Conservation (phyloP, 306 rosid genomes). For the Abrus pulchellus region DNA sequence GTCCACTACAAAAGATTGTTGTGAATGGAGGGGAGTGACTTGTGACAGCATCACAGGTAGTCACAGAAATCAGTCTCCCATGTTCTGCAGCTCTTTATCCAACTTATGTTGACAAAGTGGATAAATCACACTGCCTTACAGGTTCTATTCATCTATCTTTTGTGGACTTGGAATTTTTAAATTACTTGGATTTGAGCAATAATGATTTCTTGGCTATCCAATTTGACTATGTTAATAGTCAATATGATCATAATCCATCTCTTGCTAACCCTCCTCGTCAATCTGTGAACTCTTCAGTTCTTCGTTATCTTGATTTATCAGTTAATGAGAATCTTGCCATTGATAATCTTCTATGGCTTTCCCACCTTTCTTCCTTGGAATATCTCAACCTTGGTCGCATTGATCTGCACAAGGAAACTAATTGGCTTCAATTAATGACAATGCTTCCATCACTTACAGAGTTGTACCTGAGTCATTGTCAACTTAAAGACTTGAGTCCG, state of each 20-base stretch:
- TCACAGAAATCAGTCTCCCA: not conserved
- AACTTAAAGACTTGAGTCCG: not conserved
- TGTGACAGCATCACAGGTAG: not conserved
- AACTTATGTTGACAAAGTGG: not conserved
- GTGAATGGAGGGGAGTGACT: not conserved
- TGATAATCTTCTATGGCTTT: conserved; percentile 22
- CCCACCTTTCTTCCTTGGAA: conserved; percentile 12
- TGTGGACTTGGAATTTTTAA: not conserved
- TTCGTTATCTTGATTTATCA: not conserved
- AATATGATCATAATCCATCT: not conserved
- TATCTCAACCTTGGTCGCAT: not conserved
- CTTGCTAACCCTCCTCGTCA: too few relatives aligned
- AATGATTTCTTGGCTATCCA: not conserved
- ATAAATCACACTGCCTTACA: not conserved
- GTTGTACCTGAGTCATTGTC: not conserved
- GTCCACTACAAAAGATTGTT: not conserved
- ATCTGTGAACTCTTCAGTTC: not conserved
- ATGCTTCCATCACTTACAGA: conserved; percentile 37
- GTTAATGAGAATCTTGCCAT: not conserved
- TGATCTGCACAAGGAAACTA: not conserved
- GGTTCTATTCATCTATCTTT: not conserved
- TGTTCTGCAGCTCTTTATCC: not conserved
- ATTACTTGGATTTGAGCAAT: not conserved
- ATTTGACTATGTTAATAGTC: not conserved
- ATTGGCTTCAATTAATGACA: conserved; percentile 36